These are phyloP conservation scores for Lasiosphaeris hirsuta DNA, from an alignment of 495 filamentous ascomycete species.

Conservation along the genomic window DNA sequence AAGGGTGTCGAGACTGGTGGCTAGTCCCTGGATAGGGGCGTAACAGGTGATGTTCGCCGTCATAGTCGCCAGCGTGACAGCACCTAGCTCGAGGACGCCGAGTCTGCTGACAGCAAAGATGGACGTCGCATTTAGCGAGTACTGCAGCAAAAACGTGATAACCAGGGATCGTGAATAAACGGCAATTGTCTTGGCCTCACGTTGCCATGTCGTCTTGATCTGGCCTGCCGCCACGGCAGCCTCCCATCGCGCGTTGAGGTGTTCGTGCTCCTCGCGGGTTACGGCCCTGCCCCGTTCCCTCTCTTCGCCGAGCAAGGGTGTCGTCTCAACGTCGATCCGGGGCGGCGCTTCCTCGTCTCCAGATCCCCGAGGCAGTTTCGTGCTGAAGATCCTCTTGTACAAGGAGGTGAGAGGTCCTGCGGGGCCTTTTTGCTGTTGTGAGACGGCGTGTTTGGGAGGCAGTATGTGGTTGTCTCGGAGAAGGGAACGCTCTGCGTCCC, in stretches of 20 bases:
- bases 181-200: slow-evolving; percentile 67
- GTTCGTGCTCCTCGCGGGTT: slow-evolving; percentile 27
- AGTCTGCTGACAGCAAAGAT: slow-evolving; percentile 66
- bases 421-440: slow-evolving; percentile 10
- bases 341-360: slow-evolving; percentile 33
- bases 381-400: slow-evolving; percentile 46
- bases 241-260: slow-evolving; percentile 66
- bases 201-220: slow-evolving; percentile 82
- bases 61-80: slow-evolving; percentile 64
- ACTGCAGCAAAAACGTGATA: slow-evolving; percentile 69
- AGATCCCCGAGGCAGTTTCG: slow-evolving; percentile 33
- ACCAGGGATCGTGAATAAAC: slow-evolving; percentile 59
- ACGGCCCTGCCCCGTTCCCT: slow-evolving; percentile 2
- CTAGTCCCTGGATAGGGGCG: slow-evolving; percentile 66
- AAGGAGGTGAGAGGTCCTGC: slow-evolving; percentile 23
- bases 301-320: slow-evolving; percentile 33
- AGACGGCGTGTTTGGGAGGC: slow-evolving; percentile 54
- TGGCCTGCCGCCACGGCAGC: slow-evolving; percentile 70
- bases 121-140: slow-evolving; percentile 67
- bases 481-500: slow-evolving; percentile 70
- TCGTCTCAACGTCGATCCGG: slow-evolving; percentile 36
- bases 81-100: slow-evolving; percentile 61
- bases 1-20: slow-evolving; percentile 68
- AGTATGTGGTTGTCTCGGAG: slow-evolving; percentile 75
- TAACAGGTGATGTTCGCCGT: slow-evolving; percentile 74